Percentiles rank a stretch among this genome's conserved stretches.
Conservation (phyloP, 1,139 yeast genomes). For the Yamadazyma siamensis region DNA sequence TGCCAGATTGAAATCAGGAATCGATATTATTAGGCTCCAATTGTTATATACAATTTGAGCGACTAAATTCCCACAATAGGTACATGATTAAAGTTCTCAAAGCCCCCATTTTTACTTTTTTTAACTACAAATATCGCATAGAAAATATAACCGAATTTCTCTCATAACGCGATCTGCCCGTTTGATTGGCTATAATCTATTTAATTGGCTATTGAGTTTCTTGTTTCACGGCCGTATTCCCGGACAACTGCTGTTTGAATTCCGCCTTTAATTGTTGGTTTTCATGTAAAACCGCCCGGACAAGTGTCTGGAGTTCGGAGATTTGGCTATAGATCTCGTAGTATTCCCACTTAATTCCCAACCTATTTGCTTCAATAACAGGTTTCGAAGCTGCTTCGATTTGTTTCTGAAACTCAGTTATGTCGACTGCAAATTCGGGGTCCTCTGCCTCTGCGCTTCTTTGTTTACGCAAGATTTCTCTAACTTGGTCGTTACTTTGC, state of each 20-base stretch:
- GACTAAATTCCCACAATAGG: too few species aligned
- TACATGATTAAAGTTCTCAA: too few species aligned
- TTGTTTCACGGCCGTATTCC: too few species aligned
- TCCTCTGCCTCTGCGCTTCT: constrained; percentile 66
- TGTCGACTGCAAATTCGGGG: constrained; percentile 59
- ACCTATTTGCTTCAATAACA: constrained; percentile 48
- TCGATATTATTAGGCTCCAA: too few species aligned
- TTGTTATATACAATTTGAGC: too few species aligned
- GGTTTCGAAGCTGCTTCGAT: constrained; percentile 54
- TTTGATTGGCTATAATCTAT: too few species aligned
- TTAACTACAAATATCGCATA: too few species aligned
- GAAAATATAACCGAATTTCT: too few species aligned
- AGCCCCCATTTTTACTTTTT: too few species aligned
- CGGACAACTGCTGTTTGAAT: constrained; percentile 1
- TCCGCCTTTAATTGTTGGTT: constrained; percentile 31
- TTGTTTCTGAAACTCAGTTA: constrained; percentile 44
- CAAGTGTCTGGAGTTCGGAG: constrained; percentile 40
- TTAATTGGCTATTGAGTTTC: constrained; percentile 2
- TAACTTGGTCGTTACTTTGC: constrained; percentile 34
- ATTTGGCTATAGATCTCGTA: constrained; percentile 52
- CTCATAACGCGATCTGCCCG: too few species aligned
- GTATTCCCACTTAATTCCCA: constrained; percentile 67
- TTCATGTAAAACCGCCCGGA: constrained; percentile 41
- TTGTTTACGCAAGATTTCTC: constrained; percentile 47
- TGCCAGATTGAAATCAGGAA: too few species aligned